These are phyloP conservation scores for Senna tora DNA, from an alignment of 306 rosid species.

Conservation along the genomic window DNA sequence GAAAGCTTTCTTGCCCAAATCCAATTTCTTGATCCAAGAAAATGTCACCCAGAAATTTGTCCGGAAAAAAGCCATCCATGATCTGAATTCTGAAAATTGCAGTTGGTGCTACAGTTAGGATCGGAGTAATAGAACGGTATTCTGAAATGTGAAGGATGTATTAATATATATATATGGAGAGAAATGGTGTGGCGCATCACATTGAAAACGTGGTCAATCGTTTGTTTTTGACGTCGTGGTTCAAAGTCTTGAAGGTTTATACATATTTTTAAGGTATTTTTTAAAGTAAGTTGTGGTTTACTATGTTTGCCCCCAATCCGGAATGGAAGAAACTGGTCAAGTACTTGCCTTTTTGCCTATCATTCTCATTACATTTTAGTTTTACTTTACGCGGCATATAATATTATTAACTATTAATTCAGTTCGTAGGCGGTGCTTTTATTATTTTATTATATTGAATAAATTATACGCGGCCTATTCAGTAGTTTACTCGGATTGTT, in stretches of 20 bases:
- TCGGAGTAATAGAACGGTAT: not conserved
- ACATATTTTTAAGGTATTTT: not conserved
- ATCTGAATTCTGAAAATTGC: constrained; percentile 12
- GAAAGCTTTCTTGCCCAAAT: not conserved
- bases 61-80: constrained; percentile 45
- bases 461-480: no score
- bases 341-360: no score
- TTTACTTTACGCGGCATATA: no score
- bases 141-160: not conserved
- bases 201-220: constrained; percentile 57
- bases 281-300: not conserved
- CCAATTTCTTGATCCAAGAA: constrained; percentile 41
- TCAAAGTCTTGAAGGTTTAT: no score
- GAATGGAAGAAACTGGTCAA: not conserved
- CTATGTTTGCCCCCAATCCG: constrained; percentile 28
- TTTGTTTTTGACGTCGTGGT: constrained; percentile 34
- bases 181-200: not conserved
- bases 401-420: no score
- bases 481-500: no score
- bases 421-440: no score
- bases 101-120: constrained; percentile 9
- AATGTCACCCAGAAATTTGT: constrained; percentile 49
- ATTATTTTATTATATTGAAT: no score
- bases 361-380: no score
- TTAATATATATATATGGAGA: not conserved